Evolutionary conservation across 2,329 filamentous ascomycete species (phyloP), one percentile per base, ranked within the genome.

Genomic region (Claviceps digitariae): DNA sequence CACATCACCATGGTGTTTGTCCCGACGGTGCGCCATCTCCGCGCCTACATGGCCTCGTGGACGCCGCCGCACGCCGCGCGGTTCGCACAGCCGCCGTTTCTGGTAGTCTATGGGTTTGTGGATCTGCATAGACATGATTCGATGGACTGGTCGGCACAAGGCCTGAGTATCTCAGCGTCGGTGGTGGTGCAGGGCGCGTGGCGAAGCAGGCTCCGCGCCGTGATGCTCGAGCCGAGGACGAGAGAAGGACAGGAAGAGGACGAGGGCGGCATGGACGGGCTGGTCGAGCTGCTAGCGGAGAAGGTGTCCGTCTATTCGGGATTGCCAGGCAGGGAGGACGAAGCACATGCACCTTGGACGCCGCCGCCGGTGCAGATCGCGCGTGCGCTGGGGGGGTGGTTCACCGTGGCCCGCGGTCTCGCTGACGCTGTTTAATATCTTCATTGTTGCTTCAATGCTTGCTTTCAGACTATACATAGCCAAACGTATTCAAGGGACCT

Each of bases 71-170:
- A 3, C 12, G 34, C 34, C 3, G 13, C 34, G 3, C 34, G 13
- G 34, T 4, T 2, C 13, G 34, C 65, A 59, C 1, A 50, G 34
- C 29, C 56, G 21, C 74, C 77, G 0, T 64, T 74, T 23, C 67
- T 89, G 3, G 64, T 87, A 1, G 67, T 86, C 1, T 84, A 87
- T 59, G 82, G 84, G 50, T 74, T 86, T 44, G 62, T 90, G 17
- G 70, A 75, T 21, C 65, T 86, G 44, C 87, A 90, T 64, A 75
- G 78, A 25, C 44, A 46, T 29, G 74, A 79, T 52, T 86, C 83
- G 0, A 81, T 81, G 57, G 83, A 87, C 55, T 90, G 85, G 78
- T 89, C 84, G 50, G 84, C 82, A 0, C 86, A 90, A 66, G 87
- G 86, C 0, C 65, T 90, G 13, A 75, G 78, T 21, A 74, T 75